phyloP scores from a whole-genome alignment of 1,284 basidiomycete species.

The Apiotrichum veenhuisii region DNA sequence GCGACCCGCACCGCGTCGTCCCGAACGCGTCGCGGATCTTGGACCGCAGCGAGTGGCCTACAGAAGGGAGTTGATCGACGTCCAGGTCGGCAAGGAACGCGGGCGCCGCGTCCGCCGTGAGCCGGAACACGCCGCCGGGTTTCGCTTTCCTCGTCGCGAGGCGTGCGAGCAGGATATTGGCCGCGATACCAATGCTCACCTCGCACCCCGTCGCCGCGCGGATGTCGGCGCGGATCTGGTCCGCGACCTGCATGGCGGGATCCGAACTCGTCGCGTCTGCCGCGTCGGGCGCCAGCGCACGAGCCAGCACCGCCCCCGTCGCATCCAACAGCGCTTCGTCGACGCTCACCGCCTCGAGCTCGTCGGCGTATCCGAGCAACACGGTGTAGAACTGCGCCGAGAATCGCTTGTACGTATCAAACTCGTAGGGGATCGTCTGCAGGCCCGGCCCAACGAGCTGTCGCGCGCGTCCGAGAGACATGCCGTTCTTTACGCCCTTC shows the following conservation, averaged over 20 bases:
- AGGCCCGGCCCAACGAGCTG: constrained; percentile 61
- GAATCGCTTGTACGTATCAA: constrained; percentile 69
- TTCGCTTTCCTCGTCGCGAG: constrained; percentile 89
- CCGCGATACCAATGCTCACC: constrained; percentile 85
- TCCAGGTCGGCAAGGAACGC: constrained; percentile 69
- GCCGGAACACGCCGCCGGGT: constrained; percentile 68
- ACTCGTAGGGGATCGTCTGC: constrained; percentile 67
- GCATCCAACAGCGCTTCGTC: constrained; percentile 94
- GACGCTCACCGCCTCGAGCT: constrained; percentile 90
- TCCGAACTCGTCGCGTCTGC: constrained; percentile 13
- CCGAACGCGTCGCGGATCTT: constrained; percentile 71
- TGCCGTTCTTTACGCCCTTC: constrained; percentile 87
- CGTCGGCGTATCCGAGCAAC: constrained; percentile 81
- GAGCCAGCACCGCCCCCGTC: constrained; percentile 58
- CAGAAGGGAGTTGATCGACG: constrained; percentile 81
- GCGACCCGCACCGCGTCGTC: constrained; percentile 64
- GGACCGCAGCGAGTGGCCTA: constrained; percentile 68
- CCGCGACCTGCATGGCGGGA: constrained; percentile 70
- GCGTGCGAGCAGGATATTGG: constrained; percentile 87
- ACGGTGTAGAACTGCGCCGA: constrained; percentile 88
- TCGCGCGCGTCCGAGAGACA: constrained; percentile 85
- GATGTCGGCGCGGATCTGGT: constrained; percentile 73
- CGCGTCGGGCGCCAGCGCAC: constrained; percentile 43
- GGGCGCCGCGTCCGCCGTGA: constrained; percentile 54
- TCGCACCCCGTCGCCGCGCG: constrained; percentile 74